phyloP scores from a whole-genome alignment of 2,329 filamentous ascomycete species.

The Shiraia sp. region DNA sequence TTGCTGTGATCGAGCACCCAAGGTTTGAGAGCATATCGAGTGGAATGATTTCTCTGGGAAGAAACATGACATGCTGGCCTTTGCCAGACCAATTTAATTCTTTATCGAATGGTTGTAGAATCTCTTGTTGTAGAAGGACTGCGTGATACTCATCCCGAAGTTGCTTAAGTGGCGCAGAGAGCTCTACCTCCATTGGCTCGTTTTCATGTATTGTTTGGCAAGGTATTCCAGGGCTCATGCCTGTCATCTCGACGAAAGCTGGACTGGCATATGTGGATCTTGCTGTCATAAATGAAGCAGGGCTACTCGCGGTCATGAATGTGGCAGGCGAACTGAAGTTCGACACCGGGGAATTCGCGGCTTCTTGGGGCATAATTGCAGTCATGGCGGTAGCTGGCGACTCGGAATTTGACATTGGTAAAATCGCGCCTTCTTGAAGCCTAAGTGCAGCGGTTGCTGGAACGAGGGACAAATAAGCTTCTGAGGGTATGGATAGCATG shows the following conservation, averaged over 20 bases:
- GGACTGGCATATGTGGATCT: not conserved
- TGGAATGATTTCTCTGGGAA: slow-evolving; percentile 14
- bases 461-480: too few relatives aligned
- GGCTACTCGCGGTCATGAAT: slow-evolving; percentile 4
- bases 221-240: not conserved
- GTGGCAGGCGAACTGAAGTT: slow-evolving; percentile 2
- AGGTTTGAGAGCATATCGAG: slow-evolving; percentile 6
- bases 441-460: too few relatives aligned
- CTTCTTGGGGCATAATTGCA: too few relatives aligned
- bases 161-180: too few relatives aligned
- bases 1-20: slow-evolving; percentile 9
- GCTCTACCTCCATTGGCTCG: not conserved
- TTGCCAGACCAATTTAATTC: slow-evolving; percentile 27
- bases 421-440: too few relatives aligned
- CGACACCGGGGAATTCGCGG: too few relatives aligned
- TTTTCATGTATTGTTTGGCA: slow-evolving; percentile 3
- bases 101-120: slow-evolving; percentile 6
- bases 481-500: too few relatives aligned
- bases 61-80: slow-evolving; percentile 24
- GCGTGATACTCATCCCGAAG: not conserved
- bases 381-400: too few relatives aligned
- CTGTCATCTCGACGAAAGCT: too few relatives aligned
- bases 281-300: slow-evolving; percentile 1
- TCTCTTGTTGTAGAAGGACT: not conserved
- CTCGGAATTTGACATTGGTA: too few relatives aligned